Percentiles rank a stretch among this genome's conserved stretches.
Conservation (phyloP, 306 rosid species). For the Albizia julibrissin region DNA sequence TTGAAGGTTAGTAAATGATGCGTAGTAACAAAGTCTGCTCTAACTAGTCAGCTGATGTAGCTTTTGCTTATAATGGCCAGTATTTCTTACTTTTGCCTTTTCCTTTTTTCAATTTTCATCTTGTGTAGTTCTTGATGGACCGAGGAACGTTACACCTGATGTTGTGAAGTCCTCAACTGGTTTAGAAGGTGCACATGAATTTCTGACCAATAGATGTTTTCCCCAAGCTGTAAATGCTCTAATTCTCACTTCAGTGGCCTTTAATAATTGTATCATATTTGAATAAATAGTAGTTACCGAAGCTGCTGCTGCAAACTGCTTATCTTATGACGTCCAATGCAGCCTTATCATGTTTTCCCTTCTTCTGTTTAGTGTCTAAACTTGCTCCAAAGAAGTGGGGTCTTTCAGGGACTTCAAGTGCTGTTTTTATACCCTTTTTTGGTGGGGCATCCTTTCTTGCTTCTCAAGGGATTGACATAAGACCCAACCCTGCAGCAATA, state of each 20-base stretch:
- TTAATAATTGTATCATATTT: background rate
- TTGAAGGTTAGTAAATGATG: background rate
- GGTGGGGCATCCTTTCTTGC: slow-evolving; percentile 78
- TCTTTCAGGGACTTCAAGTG: slow-evolving; percentile 67
- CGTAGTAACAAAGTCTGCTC: background rate
- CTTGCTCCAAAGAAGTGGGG: slow-evolving; percentile 98
- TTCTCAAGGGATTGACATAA: slow-evolving; percentile 77
- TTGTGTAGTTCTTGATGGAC: slow-evolving; percentile 80
- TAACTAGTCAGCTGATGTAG: slow-evolving; percentile 20
- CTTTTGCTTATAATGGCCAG: slow-evolving; percentile 10
- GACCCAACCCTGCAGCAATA: slow-evolving; percentile 81
- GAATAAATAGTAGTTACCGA: slow-evolving; percentile 10
- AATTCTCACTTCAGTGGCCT: slow-evolving; percentile 11
- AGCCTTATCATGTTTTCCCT: background rate
- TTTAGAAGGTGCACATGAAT: slow-evolving; percentile 65
- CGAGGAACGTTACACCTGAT: slow-evolving; percentile 76
- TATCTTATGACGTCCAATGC: background rate
- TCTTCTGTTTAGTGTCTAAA: slow-evolving; percentile 60
- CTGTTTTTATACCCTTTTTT: slow-evolving; percentile 64
- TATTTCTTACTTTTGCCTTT: slow-evolving; percentile 26
- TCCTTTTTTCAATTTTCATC: background rate
- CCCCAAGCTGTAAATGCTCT: slow-evolving; percentile 8
- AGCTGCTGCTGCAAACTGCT: slow-evolving; percentile 15
- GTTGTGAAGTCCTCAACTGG: slow-evolving; percentile 84
- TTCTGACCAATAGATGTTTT: slow-evolving; percentile 25